Base-by-base conservation (phyloP, 1,139 yeast genomes). In the Pneumocystis jirovecii region DNA sequence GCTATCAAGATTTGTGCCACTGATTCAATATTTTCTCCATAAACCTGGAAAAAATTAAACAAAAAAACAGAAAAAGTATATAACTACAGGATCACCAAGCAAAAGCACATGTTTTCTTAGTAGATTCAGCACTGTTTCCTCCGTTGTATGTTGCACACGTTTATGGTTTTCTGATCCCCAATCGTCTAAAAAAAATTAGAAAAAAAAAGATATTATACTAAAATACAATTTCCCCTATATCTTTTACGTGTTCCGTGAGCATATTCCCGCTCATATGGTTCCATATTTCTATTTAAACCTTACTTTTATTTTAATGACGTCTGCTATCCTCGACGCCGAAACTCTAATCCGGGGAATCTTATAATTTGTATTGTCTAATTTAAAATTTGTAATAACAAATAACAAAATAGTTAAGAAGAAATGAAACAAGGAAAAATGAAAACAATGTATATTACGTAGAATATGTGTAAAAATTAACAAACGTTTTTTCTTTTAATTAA, bases 401-500 rank as follows among this genome's bases (percentile, higher is more conserved):
- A n/a, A n/a, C n/a, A n/a, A 5, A 31, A 31, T 31, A 31, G 5
- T 31, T 31, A 31, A 31, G 5, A 31, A 31, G 5, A 31, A 31
- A 31, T 15, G 19, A 17, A 40, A 17, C 2, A 40, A 6, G 15
- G 44, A 40, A 40, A 40, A 40, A 40, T 17, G 6, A 40, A 40
- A 37, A 37, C 2, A 37, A 37, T 8, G 10, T 37, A 10, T 37
- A 8, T 40, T 40, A 40, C 15, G 3, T 40, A 15, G 2, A 40
- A 40, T 4, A 40, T 10, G 15, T 40, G 7, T 17, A 17, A 37
- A 37, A 37, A 19, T n/a, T 5, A 44, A 3, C 21, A 8, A 25
- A 3, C 21, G 6, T 44, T 44, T 12, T 50, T 25, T 15, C 1
- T 1, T 60, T 31, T 42, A 31, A 19, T 62, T 76, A 91, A 64